Base-by-base conservation (phyloP, 164 flowering plant genomes). In the Vitis cinerea region DNA sequence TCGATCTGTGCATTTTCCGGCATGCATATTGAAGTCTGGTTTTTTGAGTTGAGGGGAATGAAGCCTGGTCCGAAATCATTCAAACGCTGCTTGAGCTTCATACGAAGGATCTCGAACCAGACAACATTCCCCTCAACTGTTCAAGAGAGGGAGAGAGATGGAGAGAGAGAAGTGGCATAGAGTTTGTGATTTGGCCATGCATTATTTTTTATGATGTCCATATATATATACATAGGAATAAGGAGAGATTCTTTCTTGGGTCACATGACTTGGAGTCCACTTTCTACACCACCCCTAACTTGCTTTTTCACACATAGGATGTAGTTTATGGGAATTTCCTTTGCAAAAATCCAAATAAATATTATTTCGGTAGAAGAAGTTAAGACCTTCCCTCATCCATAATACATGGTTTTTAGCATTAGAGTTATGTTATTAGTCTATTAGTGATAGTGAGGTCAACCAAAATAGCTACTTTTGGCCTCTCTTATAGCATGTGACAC, bases 11-110 rank as follows among this genome's bases (percentile, higher is more conserved):
- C 44, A 3, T 37, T 23, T 23, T 23, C 27, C 27, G 2, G 27
- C 44, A 37, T 47, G 50, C 11, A 0, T 1, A 47, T 15, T 37
- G 37, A 56, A 14, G n/a, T 8, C n/a, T 23, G 13, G 19, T 16
- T 17, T 19, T 16, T 48, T 12, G 4, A 59, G 90, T 85, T 86
- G 88, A 75, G 92, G 90, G 92, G 96, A 87, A 90, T 88, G 92
- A 88, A 88, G 92, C 92, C 92, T 90, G 96, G 96, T 90, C 92
- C 92, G 91, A 88, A 77, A 82, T 83, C 88, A 83, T 83, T 75
- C 87, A 74, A 11, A 29, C 7, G 49, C 56, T 69, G 48, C 4
- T 37, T 61, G 29, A 27, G 31, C 63, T 56, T 50, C 30, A 27
- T 51, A 63, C 57, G 83, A 82, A 81, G 72, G 86, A 67, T 78